Evolutionary conservation across 1,139 yeast genomes (phyloP).

Genomic region (Yamadazyma diospyri): DNA sequence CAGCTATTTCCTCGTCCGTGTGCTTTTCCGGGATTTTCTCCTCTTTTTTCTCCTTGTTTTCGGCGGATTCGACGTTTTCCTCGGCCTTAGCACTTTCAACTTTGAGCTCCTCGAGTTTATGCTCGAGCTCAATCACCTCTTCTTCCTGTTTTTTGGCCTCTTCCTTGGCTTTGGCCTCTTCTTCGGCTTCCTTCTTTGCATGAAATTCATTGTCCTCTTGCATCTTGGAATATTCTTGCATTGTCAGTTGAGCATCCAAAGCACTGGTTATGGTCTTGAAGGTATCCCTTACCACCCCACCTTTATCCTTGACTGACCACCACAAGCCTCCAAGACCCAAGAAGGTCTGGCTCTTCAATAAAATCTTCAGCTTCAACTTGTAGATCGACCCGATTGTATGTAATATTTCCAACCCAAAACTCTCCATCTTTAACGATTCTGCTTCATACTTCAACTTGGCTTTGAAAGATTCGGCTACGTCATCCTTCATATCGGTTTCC

Average conservation of each 20-base stretch:
- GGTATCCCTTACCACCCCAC: constrained; percentile 80
- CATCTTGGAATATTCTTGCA: constrained; percentile 75
- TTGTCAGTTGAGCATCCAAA: constrained; percentile 82
- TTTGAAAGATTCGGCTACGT: constrained; percentile 64
- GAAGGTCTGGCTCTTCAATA: constrained; percentile 62
- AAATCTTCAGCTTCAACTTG: constrained; percentile 60
- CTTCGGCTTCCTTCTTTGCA: constrained; percentile 37
- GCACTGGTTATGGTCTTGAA: constrained; percentile 83
- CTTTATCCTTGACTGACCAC: constrained; percentile 81
- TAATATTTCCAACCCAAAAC: constrained; percentile 86
- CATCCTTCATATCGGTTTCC: constrained; percentile 73
- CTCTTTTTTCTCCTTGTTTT: constrained; percentile 11
- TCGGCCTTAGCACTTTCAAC: constrained; percentile 3
- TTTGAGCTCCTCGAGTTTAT: constrained; percentile 12
- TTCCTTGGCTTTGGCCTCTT: constrained; percentile 22
- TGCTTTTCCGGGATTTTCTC: constrained; percentile 47
- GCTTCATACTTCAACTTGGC: constrained; percentile 79
- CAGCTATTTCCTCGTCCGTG: constrained; percentile 77
- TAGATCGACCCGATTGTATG: constrained; percentile 84
- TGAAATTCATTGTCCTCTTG: constrained; percentile 58
- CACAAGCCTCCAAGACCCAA: constrained; percentile 84
- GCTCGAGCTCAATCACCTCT: constrained; percentile 14
- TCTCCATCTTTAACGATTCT: constrained; percentile 85
- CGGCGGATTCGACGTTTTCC: constrained; percentile 5
- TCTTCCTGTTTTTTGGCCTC: constrained; percentile 21